These are phyloP conservation scores for Cladosporium sp. DNA, from an alignment of 2,329 filamentous ascomycete genomes.

Conservation along the genomic window DNA sequence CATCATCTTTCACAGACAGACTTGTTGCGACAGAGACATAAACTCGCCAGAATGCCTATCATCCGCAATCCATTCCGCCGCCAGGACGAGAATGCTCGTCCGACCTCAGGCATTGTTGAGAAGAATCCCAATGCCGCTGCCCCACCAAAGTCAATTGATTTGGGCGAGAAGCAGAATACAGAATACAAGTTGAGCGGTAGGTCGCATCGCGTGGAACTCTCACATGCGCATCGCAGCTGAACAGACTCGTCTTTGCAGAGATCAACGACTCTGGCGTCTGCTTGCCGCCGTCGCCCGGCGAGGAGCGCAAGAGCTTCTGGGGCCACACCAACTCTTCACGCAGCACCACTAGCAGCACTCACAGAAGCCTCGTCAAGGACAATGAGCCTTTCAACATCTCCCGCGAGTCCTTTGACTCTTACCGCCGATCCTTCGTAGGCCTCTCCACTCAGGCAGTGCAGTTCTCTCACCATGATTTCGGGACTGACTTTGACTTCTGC, in stretches of 20 bases:
- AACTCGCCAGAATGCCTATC: constrained; percentile 29
- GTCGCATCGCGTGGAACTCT: constrained; percentile 24
- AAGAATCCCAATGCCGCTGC: constrained; percentile 12
- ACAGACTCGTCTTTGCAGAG: constrained; percentile 51
- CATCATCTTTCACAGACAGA: constrained; percentile 5
- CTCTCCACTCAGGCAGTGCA: neutral
- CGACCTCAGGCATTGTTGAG: constrained; percentile 9
- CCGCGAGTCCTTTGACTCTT: constrained; percentile 94
- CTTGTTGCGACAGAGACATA: neutral
- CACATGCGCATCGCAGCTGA: constrained; percentile 22
- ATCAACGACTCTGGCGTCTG: constrained; percentile 96
- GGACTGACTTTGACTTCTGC: constrained; percentile 15
- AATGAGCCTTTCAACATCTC: constrained; percentile 95
- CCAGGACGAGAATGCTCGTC: constrained; percentile 34
- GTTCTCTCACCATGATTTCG: neutral
- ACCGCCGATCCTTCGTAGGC: constrained; percentile 88
- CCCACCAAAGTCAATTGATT: constrained; percentile 39
- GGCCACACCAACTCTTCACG: constrained; percentile 47
- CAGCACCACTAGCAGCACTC: constrained; percentile 51
- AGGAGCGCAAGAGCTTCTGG: constrained; percentile 85
- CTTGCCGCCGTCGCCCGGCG: constrained; percentile 87
- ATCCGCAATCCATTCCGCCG: constrained; percentile 37
- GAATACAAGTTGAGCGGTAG: constrained; percentile 53
- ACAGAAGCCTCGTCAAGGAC: constrained; percentile 66
- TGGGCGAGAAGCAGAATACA: constrained; percentile 34